phyloP scores from a whole-genome alignment of 2,329 filamentous ascomycete species.

The Alternaria brassicae region DNA sequence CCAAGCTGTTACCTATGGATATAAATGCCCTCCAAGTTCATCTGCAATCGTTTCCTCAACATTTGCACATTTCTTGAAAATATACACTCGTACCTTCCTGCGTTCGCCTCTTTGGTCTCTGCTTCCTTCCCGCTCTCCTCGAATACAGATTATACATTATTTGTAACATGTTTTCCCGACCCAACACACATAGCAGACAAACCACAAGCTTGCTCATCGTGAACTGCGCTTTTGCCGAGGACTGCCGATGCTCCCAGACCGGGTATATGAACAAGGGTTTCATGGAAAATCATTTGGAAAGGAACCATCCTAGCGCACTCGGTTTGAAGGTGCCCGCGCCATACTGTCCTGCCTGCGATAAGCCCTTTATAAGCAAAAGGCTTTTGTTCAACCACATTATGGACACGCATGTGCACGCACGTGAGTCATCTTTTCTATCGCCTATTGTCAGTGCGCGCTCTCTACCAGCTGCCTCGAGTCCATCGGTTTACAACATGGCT shows the following conservation, averaged over 20 bases:
- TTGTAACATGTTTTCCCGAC: background rate
- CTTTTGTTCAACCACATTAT: background rate
- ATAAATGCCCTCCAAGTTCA: too few relatives aligned
- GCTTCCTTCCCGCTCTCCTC: too few relatives aligned
- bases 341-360: background rate
- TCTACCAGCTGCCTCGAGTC: background rate
- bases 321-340: background rate
- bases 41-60: too few relatives aligned
- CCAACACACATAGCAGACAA: background rate
- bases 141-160: too few relatives aligned
- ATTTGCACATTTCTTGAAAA: too few relatives aligned
- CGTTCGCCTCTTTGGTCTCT: too few relatives aligned
- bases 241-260: background rate
- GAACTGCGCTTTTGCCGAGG: background rate
- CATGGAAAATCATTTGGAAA: background rate
- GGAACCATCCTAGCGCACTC: background rate
- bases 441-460: background rate
- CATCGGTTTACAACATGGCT: too few relatives aligned
- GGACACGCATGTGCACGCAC: background rate
- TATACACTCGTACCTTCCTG: too few relatives aligned
- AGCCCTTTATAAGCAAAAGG: background rate
- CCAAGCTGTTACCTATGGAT: too few relatives aligned
- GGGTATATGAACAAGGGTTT: background rate
- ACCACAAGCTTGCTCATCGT: background rate
- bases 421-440: background rate